phyloP scores from a whole-genome alignment of 2,329 filamentous ascomycete genomes.

The Cercospora brassicicola region DNA sequence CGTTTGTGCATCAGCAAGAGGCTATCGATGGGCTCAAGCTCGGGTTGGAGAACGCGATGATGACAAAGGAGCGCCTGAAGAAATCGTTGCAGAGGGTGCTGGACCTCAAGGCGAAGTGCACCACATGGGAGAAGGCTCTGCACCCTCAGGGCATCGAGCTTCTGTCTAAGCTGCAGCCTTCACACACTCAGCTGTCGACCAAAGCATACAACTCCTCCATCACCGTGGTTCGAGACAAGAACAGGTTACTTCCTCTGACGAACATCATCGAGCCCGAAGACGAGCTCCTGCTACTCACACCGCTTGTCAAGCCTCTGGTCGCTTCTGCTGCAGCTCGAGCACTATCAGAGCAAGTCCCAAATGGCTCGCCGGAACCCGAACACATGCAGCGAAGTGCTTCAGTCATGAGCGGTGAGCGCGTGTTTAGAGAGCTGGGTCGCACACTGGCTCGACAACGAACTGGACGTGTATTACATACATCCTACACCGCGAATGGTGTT shows the following conservation, averaged over 20 bases:
- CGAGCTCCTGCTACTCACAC: constrained; percentile 84
- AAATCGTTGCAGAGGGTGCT: constrained; percentile 78
- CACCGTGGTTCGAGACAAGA: constrained; percentile 86
- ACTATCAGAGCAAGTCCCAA: constrained; percentile 62
- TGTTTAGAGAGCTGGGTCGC: constrained; percentile 85
- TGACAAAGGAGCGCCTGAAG: constrained; percentile 75
- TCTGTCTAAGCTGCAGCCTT: constrained; percentile 76
- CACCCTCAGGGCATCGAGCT: constrained; percentile 77
- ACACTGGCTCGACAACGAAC: constrained; percentile 82
- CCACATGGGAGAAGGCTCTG: constrained; percentile 87
- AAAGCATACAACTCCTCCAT: constrained; percentile 91
- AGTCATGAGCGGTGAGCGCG: constrained; percentile 87
- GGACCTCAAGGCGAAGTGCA: constrained; percentile 78
- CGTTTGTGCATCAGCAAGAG: constrained; percentile 84
- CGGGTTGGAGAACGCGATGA: constrained; percentile 86
- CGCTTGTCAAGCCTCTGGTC: constrained; percentile 86
- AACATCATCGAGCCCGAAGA: constrained; percentile 80
- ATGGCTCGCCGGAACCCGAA: constrained; percentile 56
- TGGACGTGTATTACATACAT: constrained; percentile 86
- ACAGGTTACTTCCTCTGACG: constrained; percentile 77
- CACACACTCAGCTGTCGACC: constrained; percentile 76
- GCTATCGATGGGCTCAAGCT: constrained; percentile 86
- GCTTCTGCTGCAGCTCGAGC: constrained; percentile 80
- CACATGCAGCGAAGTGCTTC: constrained; percentile 59
- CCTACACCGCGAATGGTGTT: constrained; percentile 90